These are phyloP conservation scores for Gossypium rotundifolium DNA, from an alignment of 345 rosid species.

Conservation along the genomic window DNA sequence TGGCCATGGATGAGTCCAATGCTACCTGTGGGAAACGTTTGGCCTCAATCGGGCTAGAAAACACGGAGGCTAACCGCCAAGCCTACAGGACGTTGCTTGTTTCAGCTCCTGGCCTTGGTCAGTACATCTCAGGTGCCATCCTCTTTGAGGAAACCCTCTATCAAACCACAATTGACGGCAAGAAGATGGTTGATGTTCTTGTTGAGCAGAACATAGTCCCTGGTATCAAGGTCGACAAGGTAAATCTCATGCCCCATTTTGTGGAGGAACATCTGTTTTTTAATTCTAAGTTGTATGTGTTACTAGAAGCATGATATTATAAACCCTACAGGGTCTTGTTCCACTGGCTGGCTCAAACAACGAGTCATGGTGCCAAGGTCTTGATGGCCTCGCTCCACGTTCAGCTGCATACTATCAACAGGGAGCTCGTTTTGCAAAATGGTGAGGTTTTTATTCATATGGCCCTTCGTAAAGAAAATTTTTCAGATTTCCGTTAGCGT, in stretches of 20 bases:
- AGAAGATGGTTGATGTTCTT: constrained; percentile 28
- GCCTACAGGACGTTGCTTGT: constrained; percentile 34
- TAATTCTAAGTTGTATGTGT: background rate
- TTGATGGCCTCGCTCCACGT: constrained; percentile 38
- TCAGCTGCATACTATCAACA: constrained; percentile 37
- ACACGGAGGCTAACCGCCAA: constrained; percentile 37
- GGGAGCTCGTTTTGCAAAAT: constrained; percentile 39
- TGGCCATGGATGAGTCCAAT: constrained; percentile 38
- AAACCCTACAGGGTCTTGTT: constrained; percentile 29
- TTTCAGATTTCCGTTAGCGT: background rate
- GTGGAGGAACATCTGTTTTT: background rate
- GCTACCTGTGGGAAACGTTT: constrained; percentile 37
- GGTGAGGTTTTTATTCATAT: constrained; percentile 13
- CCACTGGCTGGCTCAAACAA: constrained; percentile 36
- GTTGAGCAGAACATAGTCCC: constrained; percentile 33
- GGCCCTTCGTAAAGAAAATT: background rate
- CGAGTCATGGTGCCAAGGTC: constrained; percentile 48
- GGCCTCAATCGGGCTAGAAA: constrained; percentile 39
- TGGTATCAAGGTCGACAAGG: constrained; percentile 40
- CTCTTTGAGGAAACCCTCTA: constrained; percentile 43
- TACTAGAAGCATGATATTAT: background rate
- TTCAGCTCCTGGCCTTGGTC: constrained; percentile 29
- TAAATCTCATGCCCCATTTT: background rate
- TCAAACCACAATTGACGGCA: constrained; percentile 36
- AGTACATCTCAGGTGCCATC: constrained; percentile 35